Conservation (phyloP, 169 alveolate species). For the Cystoisospora suis region DNA sequence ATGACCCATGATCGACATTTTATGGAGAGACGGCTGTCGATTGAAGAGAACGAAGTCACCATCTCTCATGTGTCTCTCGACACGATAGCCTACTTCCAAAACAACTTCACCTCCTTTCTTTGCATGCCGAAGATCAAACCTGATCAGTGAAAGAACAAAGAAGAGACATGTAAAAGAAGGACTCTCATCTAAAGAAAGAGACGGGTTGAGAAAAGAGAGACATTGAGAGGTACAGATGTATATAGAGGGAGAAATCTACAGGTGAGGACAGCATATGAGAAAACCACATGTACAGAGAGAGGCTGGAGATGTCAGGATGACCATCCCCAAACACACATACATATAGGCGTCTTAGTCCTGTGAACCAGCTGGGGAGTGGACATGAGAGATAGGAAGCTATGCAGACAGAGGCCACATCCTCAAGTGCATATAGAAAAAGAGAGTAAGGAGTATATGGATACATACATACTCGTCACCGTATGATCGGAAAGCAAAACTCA, state of each 20-base stretch:
- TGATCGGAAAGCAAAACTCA: neutral
- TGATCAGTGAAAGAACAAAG: neutral
- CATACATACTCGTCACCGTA: too few relatives aligned
- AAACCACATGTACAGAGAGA: too few relatives aligned
- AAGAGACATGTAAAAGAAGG: neutral
- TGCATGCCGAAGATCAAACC: constrained; percentile 72
- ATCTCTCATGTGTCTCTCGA: constrained; percentile 98
- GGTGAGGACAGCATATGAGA: too few relatives aligned
- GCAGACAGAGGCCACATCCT: too few relatives aligned
- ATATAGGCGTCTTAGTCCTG: too few relatives aligned
- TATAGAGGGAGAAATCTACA: too few relatives aligned
- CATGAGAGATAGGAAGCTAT: too few relatives aligned
- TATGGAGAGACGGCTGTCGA: constrained; percentile 99
- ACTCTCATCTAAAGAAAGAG: neutral
- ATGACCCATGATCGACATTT: constrained; percentile 99
- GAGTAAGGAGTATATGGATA: neutral
- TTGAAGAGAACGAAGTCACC: constrained; percentile 99
- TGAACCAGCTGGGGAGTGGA: too few relatives aligned
- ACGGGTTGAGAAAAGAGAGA: neutral
- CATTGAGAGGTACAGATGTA: too few relatives aligned
- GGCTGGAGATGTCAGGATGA: neutral
- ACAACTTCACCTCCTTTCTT: constrained; percentile 85
- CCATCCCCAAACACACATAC: neutral
- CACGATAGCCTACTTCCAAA: constrained; percentile 94
- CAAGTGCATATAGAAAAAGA: neutral